Base-by-base conservation (phyloP, 1,284 basidiomycete genomes). In the Dichomitus squalens region DNA sequence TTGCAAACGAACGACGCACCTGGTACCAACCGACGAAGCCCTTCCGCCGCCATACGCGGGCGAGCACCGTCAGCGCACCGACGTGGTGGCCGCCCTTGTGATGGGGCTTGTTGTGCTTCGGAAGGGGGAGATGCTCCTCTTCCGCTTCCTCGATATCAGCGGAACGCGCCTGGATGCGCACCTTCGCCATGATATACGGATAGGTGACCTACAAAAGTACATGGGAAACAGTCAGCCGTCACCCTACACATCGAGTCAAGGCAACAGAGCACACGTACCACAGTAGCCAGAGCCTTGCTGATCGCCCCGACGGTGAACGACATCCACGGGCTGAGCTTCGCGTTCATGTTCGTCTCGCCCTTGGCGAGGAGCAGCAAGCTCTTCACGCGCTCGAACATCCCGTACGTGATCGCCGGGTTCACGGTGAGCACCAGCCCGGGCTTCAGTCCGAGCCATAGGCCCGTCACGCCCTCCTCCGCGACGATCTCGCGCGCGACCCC, bases 361-460 rank as follows among this genome's bases (percentile, higher is more conserved):
- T 81, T 77, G 7, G 85, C 83, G 38, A 84, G 71, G 20, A 90
- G 73, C 27, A 90, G 70, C 7, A 88, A 58, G 59, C 78, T 83
- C 79, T 98, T 98, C 60, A 97, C 81, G 51, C 95, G 85, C 77
- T 99, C 96, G 70, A 94, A 99, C 36, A 91, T 83, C 51, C 97
- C 97, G 72, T 99, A 99, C 1, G 97, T 99, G 75, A 99, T 98
- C 20, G 97, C 96, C 2, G 97, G 97, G 76, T 99, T 99, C 52
- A 92, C 86, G 34, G 95, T 98, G 40, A 99, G 83, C 8, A 99
- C 95, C 63, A 99, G 78, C 43, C 93, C 89, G 4, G 97, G 96
- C 72, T 90, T 92, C 57, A 99, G 80, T 7, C 97, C 97, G 9
- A 95, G 81, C 97, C 97, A 99, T 14, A 99, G 80, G 11, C 95